These are phyloP conservation scores for Ampelomyces quisqualis DNA, from an alignment of 2,329 filamentous ascomycete genomes.

Conservation along the genomic window DNA sequence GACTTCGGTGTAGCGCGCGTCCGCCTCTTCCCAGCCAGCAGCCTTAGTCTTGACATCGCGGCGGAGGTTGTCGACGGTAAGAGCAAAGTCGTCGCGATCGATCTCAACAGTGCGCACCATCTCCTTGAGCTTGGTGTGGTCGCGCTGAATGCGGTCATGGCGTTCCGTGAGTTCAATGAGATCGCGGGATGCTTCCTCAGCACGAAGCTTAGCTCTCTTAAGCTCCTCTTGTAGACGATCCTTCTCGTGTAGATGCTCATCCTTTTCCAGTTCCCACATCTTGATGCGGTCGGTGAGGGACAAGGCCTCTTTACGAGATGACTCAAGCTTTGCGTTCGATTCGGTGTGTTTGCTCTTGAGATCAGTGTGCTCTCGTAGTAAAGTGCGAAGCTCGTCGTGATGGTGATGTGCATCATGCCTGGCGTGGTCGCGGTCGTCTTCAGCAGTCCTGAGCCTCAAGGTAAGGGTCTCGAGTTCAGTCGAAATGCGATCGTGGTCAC, in stretches of 20 bases:
- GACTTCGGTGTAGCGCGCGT: constrained; percentile 20
- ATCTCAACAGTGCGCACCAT: constrained; percentile 17
- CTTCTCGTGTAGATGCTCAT: constrained; percentile 28
- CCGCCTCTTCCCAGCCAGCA: constrained; percentile 22
- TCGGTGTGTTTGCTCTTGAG: constrained; percentile 27
- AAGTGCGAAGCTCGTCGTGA: constrained; percentile 21
- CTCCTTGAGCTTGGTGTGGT: constrained; percentile 26
- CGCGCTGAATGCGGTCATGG: constrained; percentile 25
- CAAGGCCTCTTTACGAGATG: constrained; percentile 24
- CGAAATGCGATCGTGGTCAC: constrained; percentile 21
- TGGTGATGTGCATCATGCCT: constrained; percentile 24
- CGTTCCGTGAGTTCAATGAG: constrained; percentile 25
- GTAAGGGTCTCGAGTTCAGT: constrained; percentile 19
- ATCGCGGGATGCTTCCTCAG: constrained; percentile 22
- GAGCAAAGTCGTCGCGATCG: constrained; percentile 24
- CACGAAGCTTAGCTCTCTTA: constrained; percentile 19
- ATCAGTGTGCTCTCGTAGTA: constrained; percentile 26
- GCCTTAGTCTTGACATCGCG: constrained; percentile 25
- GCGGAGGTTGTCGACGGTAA: constrained; percentile 22
- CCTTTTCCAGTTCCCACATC: constrained; percentile 25
- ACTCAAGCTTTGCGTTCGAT: constrained; percentile 20
- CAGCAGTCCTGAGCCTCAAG: constrained; percentile 19
- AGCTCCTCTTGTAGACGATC: constrained; percentile 28
- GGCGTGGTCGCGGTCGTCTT: constrained; percentile 24
- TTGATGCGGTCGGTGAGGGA: constrained; percentile 24